Evolutionary conservation across 768 basidiomycete species (phyloP), one percentile per base, ranked within the genome.

Genomic region (Scleroderma citrinum): DNA sequence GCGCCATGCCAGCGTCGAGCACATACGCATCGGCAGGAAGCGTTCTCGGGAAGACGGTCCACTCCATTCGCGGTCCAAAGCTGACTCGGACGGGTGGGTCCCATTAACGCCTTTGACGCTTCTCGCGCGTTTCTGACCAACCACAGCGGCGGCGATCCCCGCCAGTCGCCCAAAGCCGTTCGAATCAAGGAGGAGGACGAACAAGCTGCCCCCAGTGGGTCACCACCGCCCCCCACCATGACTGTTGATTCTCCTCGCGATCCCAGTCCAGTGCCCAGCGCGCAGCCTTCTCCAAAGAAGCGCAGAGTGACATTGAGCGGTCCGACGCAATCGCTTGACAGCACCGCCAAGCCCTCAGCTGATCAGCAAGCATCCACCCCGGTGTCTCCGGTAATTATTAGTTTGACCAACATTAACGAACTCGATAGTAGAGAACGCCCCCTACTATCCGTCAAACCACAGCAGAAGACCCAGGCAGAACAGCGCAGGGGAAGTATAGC

Each of bases 251-350:
- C 51, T 0, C 51, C 54, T 17, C 48, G 50, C 1, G 61, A 64
- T 16, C 56, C 61, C 12, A 62, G 59, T 13, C 62, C 74, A 24
- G 71, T 75, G 0, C 73, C 78, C 40, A 64, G 59, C 49, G 53
- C 69, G 30, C 72, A 63, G 42, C 75, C 77, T 44, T 61, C 56
- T 17, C 66, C 69, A 23, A 85, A 85, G 76, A 82, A 76, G 54
- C 81, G 87, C 54, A 81, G 87, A 38, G 79, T 85, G 51, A 87
- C 86, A 36, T 73, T 85, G 64, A 81, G 77, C 60, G 82, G 84
- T 50, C 67, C 76, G 1, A 52, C 56, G 5, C 74, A 75, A 52
- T 69, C 74, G 11, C 72, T 80, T 56, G 76, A 80, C 60, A 78
- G 81, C 29, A 73, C 81, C 56, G 71, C 78, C 44, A 60, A 72